Base-by-base conservation (phyloP, 2,329 filamentous ascomycete species). In the Ophiostoma sp. region DNA sequence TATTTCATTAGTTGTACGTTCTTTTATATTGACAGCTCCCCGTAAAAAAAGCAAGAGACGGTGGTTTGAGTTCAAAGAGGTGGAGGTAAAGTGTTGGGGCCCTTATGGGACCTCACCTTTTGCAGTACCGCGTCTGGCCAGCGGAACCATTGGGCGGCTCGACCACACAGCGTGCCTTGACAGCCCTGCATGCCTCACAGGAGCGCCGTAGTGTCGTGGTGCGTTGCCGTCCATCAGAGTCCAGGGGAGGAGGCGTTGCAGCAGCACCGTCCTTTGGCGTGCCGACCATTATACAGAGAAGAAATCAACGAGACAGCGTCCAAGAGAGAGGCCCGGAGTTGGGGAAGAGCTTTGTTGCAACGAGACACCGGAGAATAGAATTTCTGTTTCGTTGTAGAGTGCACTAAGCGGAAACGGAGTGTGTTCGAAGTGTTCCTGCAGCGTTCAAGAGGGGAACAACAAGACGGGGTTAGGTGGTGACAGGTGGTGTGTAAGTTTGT, bases 91-190 rank as follows among this genome's bases (percentile, higher is more conserved):
- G n/a, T 25, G 17, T 22, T 61, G 12, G 57, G 57, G 31, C 17
- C 31, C n/a, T 12, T 45, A 59, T 19, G 61, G 12, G 12, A 42
- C 36, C 39, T 19, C 55, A 76, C 76, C 76, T 75, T 31, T 77
- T 75, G 71, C 77, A 77, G 28, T 72, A 69, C 3, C 74, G 71
- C 19, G 64, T 59, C 59, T 69, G 72, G 22, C n/a, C 63, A 3
- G 70, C 19, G 3, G 59, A 19, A 11, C 61, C 25, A 22, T 71
- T 72, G 17, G 39, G 31, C 8, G 64, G 42, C 19, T 75, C 74
- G 3, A 75, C 61, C n/a, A 77, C 66, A 42, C 77, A 78, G 12
- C 75, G 75, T 4, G 76, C 77, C 70, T 78, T 78, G 59, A 77
- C 74, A 1, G 74, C 42, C 15, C 77, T 73, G 70, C 77, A 78